phyloP scores from a whole-genome alignment of 768 basidiomycete genomes.

The Mycena maculata region DNA sequence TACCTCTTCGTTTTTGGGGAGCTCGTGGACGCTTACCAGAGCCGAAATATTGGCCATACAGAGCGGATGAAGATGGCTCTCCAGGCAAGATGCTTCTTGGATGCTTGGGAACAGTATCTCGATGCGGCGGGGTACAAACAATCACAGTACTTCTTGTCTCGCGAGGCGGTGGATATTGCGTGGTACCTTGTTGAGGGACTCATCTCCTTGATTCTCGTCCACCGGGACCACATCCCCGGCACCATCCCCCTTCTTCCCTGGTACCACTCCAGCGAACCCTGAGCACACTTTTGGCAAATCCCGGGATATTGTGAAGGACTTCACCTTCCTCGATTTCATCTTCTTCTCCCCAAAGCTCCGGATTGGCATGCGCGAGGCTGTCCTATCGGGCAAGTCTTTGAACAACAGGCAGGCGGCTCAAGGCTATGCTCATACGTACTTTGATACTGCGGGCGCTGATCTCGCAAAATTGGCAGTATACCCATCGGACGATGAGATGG shows the following conservation, averaged over 20 bases:
- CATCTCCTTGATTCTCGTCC: constrained; percentile 45
- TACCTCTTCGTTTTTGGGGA: constrained; percentile 50
- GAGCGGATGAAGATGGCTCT: constrained; percentile 46
- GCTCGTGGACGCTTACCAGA: constrained; percentile 53
- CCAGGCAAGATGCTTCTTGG: constrained; percentile 45
- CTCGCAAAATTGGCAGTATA: neutral
- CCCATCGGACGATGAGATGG: neutral
- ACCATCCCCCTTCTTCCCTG: constrained; percentile 37
- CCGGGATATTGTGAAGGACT: constrained; percentile 47
- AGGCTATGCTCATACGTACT: constrained; percentile 2
- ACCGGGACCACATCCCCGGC: constrained; percentile 45
- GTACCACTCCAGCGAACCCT: constrained; percentile 39
- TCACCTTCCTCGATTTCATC: constrained; percentile 45
- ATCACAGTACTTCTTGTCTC: constrained; percentile 47
- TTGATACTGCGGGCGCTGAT: neutral
- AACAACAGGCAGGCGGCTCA: neutral
- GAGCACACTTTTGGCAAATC: constrained; percentile 49
- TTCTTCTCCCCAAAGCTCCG: constrained; percentile 44
- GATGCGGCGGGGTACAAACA: constrained; percentile 32
- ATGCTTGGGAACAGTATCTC: constrained; percentile 43
- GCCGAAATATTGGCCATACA: constrained; percentile 39
- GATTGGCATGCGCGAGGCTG: constrained; percentile 39
- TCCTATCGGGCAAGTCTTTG: neutral
- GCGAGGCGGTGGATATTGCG: constrained; percentile 47
- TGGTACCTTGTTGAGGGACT: constrained; percentile 45